phyloP scores from a whole-genome alignment of 2,329 filamentous ascomycete genomes.

The Pestalotiopsis sp. region DNA sequence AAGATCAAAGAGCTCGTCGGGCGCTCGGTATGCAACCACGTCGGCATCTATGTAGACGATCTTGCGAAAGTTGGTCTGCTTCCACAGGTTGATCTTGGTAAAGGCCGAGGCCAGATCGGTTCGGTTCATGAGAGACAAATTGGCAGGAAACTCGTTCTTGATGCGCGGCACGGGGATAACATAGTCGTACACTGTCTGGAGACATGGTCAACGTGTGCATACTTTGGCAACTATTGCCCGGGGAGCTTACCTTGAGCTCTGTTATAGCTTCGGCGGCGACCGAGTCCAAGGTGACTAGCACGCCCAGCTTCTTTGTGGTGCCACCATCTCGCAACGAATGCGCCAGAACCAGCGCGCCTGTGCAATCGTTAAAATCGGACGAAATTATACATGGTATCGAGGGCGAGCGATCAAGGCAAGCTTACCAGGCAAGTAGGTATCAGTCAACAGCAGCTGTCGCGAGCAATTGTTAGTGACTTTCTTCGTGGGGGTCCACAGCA shows the following conservation, averaged over 20 bases:
- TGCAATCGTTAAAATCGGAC: neutral
- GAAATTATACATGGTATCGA: slow-evolving; percentile 18
- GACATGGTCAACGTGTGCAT: slow-evolving; percentile 17
- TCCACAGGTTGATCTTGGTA: slow-evolving; percentile 96
- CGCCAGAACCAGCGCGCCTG: slow-evolving; percentile 89
- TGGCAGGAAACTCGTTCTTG: slow-evolving; percentile 73
- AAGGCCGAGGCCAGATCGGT: slow-evolving; percentile 89
- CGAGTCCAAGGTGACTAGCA: slow-evolving; percentile 78
- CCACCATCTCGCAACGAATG: slow-evolving; percentile 92
- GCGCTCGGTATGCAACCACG: slow-evolving; percentile 83
- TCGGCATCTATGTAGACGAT: slow-evolving; percentile 96
- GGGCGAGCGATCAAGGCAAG: slow-evolving; percentile 16
- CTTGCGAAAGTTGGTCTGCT: slow-evolving; percentile 82
- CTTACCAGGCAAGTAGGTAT: slow-evolving; percentile 88
- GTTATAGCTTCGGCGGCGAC: slow-evolving; percentile 74
- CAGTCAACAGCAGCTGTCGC: slow-evolving; percentile 81
- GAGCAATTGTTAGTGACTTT: slow-evolving; percentile 24
- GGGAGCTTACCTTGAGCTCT: slow-evolving; percentile 68
- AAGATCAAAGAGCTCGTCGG: slow-evolving; percentile 85
- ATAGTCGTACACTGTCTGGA: slow-evolving; percentile 80
- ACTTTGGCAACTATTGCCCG: slow-evolving; percentile 5
- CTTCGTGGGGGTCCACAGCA: neutral
- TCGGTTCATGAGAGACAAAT: slow-evolving; percentile 89
- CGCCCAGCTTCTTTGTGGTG: slow-evolving; percentile 81
- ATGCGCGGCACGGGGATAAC: slow-evolving; percentile 82